Conservation (phyloP, 352 stramenopile genomes). For the Phytophthora rubi region DNA sequence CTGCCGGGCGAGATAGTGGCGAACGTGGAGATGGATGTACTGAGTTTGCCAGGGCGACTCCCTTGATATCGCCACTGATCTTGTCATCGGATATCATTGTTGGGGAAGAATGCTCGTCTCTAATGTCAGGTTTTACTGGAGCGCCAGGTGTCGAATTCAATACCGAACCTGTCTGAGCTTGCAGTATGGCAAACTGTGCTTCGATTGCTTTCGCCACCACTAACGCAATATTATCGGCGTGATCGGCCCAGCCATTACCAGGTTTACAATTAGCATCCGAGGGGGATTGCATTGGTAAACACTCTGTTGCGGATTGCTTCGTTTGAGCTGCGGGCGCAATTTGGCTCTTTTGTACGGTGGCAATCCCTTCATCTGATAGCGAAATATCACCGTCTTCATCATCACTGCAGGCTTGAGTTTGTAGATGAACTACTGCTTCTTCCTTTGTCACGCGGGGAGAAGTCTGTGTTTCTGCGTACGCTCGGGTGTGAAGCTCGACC, state of each 20-base stretch:
- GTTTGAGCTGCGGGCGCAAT: neutral
- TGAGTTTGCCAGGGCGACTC: neutral
- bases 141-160: neutral
- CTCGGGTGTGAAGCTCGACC: conserved; percentile 1
- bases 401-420: neutral
- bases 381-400: conserved; percentile 24
- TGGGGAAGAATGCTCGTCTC: neutral
- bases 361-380: conserved; percentile 12
- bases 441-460: neutral
- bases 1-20: neutral
- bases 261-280: conserved; percentile 9
- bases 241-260: conserved; percentile 15
- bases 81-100: neutral
- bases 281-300: neutral
- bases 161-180: conserved; percentile 24
- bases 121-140: neutral
- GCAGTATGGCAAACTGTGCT: conserved; percentile 41
- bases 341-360: conserved; percentile 2
- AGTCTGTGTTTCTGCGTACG: conserved; percentile 29
- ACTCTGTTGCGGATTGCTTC: neutral
- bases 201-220: conserved; percentile 52
- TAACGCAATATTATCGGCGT: conserved; percentile 47
- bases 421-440: neutral
- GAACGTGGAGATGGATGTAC: conserved; percentile 7
- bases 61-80: neutral